Percentiles rank a stretch among this genome's conserved stretches.
These are phyloP conservation scores for Dipteronia sinensis DNA, from an alignment of 345 rosid genomes.

Conservation along the genomic window DNA sequence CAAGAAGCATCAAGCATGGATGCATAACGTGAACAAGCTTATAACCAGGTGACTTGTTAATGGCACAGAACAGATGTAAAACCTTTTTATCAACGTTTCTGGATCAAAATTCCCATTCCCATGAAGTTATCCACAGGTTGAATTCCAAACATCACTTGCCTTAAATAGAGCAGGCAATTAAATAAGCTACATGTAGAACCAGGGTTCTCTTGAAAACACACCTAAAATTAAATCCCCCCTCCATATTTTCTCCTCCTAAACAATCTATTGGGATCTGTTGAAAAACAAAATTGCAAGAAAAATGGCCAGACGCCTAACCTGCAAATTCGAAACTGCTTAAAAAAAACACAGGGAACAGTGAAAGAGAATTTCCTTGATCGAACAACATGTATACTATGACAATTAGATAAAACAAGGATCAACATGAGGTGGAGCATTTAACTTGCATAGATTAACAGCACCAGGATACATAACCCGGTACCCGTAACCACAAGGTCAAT, in stretches of 20 bases:
- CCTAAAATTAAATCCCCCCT: neutral
- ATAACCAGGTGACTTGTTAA: neutral
- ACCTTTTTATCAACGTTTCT: neutral
- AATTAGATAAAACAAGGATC: neutral
- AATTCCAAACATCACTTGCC: neutral
- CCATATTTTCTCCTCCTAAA: constrained; percentile 1
- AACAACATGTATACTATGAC: neutral
- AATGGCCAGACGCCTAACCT: neutral
- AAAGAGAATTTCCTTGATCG: neutral
- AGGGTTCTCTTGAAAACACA: neutral
- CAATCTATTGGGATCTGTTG: neutral
- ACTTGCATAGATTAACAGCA: neutral
- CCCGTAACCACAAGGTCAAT: neutral
- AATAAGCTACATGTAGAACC: neutral
- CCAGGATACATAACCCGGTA: neutral
- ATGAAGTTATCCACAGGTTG: neutral
- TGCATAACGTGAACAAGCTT: constrained; percentile 6
- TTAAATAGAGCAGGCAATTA: neutral
- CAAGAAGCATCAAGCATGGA: neutral
- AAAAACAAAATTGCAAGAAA: neutral
- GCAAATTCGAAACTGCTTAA: neutral
- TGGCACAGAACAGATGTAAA: neutral
- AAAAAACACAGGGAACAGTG: neutral
- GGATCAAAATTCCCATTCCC: neutral
- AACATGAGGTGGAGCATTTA: neutral